Evolutionary conservation across 2,329 filamentous ascomycete species (phyloP), one percentile per base, ranked within the genome.

Genomic region (Chaetoscypha palmicola): DNA sequence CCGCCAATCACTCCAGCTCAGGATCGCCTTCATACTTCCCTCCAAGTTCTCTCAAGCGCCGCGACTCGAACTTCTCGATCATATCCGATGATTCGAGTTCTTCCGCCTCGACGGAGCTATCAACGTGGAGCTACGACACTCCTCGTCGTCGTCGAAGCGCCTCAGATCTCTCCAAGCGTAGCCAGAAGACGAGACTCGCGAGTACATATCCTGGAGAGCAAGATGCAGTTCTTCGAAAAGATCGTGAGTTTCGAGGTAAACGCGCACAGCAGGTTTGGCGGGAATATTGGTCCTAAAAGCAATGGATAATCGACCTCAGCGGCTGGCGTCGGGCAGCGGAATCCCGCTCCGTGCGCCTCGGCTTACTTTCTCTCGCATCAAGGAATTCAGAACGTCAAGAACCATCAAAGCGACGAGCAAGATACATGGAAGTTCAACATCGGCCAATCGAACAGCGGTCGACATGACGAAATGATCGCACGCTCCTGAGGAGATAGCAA

Each of bases 231-330:
- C 30, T 35, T 24, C 33, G 45, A 34, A 54, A 50, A 17, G 32
- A 36, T 10, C 30, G n/a, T 14, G 50, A 54, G 37, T 40, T 31
- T 32, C 38, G 42, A 24, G 33, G 48, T 12, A 50, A 28, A 21
- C 14, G 36, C 23, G 46, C 52, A 5, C 41, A 47, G 37, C 39
- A 40, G 32, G 39, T 43, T 0, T 54, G 52, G 52, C 48, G 34
- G 36, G 44, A 48, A 28, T 50, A 51, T 41, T 54, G 52, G 52
- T 44, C 42, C 8, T 53, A 44, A 49, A 16, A 2, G 9, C 16
- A 14, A 30, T 19, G 17, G 11, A 21, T 31, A n/a, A n/a, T n/a
- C n/a, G n/a, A n/a, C n/a, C n/a, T n/a, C n/a, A n/a, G n/a, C n/a
- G n/a, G n/a, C n/a, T 28, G 30, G 16, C 32, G 32, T 9, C 9